These are phyloP conservation scores for Flaveria brownii DNA, from an alignment of 129 eudicot species.

Conservation along the genomic window DNA sequence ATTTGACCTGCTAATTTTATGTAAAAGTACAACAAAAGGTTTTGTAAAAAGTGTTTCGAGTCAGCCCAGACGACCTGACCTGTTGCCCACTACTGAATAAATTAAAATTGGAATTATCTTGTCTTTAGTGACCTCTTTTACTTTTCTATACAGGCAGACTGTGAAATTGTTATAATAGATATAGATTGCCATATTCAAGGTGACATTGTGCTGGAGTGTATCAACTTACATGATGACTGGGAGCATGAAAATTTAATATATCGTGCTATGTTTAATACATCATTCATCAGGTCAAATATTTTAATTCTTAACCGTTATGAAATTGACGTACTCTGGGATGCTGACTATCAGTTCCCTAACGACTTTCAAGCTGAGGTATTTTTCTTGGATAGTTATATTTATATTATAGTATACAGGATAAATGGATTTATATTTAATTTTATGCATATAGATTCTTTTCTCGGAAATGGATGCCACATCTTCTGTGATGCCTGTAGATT, in stretches of 20 bases:
- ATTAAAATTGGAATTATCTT: neutral
- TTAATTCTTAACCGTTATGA: slow-evolving; percentile 77
- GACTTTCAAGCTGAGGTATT: slow-evolving; percentile 80
- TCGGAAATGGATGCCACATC: slow-evolving; percentile 73
- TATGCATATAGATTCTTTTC: slow-evolving; percentile 63
- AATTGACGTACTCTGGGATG: slow-evolving; percentile 68
- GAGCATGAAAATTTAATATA: slow-evolving; percentile 65
- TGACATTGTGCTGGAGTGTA: slow-evolving; percentile 86
- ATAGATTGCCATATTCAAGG: slow-evolving; percentile 81
- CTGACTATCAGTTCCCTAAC: slow-evolving; percentile 54
- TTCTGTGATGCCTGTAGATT: slow-evolving; percentile 39
- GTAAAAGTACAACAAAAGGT: neutral
- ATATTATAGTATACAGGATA: neutral
- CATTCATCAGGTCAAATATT: slow-evolving; percentile 80
- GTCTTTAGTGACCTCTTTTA: slow-evolving; percentile 2
- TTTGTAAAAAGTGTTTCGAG: neutral
- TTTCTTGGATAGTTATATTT: slow-evolving; percentile 4
- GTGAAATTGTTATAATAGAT: slow-evolving; percentile 71
- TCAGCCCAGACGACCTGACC: neutral
- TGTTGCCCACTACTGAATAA: neutral
- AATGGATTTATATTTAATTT: slow-evolving; percentile 22
- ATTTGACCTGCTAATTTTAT: neutral
- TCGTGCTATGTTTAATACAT: slow-evolving; percentile 87
- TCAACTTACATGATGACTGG: slow-evolving; percentile 55
- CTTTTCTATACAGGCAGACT: slow-evolving; percentile 61